Evolutionary conservation across 2,329 filamentous ascomycete species (phyloP).

Genomic region (Ilyonectria sp.): DNA sequence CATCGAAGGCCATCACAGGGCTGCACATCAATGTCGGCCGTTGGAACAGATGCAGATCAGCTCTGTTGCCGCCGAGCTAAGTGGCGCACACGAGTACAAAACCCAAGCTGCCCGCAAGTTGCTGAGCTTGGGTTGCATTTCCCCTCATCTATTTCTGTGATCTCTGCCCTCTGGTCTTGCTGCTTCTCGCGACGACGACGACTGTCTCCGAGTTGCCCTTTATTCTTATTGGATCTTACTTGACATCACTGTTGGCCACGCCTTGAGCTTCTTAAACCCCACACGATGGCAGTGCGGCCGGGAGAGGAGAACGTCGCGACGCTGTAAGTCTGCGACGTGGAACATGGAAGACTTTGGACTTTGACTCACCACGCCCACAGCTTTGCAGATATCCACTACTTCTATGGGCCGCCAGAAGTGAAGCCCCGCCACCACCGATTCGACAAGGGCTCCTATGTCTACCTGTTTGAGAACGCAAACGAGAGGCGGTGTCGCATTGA

Average conservation of each 20-base stretch:
- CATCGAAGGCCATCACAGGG: conserved; percentile 39
- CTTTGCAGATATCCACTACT: conserved; percentile 86
- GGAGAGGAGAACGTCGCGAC: conserved; percentile 68
- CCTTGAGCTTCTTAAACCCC: conserved; percentile 9
- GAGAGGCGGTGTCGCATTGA: conserved; percentile 80
- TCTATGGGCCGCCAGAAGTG: conserved; percentile 76
- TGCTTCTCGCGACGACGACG: conserved; percentile 26
- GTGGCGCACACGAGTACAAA: conserved; percentile 47
- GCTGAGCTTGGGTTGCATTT: conserved; percentile 27
- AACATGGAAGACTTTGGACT: conserved; percentile 2
- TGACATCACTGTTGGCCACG: conserved; percentile 14
- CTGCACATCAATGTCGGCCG: conserved; percentile 44
- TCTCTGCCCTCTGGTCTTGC: conserved; percentile 11
- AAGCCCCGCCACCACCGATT: conserved; percentile 85
- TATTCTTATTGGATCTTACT: conserved; percentile 6
- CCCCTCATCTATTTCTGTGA: conserved; percentile 7
- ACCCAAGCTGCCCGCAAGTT: conserved; percentile 41
- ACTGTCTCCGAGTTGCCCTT: conserved; percentile 24
- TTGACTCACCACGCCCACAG: conserved; percentile 58
- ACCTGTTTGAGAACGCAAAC: conserved; percentile 81
- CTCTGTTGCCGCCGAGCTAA: conserved; percentile 35
- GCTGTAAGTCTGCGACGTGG: conserved; percentile 57
- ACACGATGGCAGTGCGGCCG: conserved; percentile 61
- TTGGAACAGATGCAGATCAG: conserved; percentile 43
- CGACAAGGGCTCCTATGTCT: conserved; percentile 84